phyloP scores from a whole-genome alignment of 1,284 basidiomycete genomes.

The Ganoderma meredithae region DNA sequence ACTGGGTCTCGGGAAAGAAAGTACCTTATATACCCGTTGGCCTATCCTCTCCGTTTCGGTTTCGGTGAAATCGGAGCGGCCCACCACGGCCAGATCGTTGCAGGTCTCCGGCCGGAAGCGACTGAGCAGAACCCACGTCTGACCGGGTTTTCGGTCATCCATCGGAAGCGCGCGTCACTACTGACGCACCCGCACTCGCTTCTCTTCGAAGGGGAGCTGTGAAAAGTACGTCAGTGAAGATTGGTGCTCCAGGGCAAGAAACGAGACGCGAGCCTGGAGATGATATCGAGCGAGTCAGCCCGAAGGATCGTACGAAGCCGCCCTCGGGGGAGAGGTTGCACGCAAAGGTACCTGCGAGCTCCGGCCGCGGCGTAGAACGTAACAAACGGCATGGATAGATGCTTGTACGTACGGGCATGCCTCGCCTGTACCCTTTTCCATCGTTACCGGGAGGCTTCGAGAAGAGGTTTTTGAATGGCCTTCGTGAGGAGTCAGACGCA shows the following conservation, averaged over 20 bases:
- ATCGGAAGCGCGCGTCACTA: background rate
- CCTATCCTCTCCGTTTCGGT: background rate
- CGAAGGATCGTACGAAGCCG: background rate
- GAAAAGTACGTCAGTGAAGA: background rate
- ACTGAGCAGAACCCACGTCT: background rate
- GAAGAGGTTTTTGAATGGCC: too few species aligned
- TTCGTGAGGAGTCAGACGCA: background rate
- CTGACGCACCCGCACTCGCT: background rate
- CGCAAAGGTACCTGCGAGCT: background rate
- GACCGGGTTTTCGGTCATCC: background rate
- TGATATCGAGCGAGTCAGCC: background rate
- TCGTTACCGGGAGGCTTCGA: too few species aligned
- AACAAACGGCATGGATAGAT: background rate
- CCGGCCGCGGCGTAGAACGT: background rate
- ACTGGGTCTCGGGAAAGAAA: background rate
- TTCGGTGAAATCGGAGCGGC: background rate
- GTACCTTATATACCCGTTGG: background rate
- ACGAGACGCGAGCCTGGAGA: background rate
- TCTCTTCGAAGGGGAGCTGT: background rate
- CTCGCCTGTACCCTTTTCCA: background rate
- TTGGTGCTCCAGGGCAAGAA: background rate
- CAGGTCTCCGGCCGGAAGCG: background rate
- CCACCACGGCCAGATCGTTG: background rate
- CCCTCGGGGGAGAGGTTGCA: background rate
- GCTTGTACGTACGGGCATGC: background rate